Percentiles rank a stretch among this genome's conserved stretches.
Conservation (phyloP, 805 yeast genomes). For the Yamadazyma ubonensis region DNA sequence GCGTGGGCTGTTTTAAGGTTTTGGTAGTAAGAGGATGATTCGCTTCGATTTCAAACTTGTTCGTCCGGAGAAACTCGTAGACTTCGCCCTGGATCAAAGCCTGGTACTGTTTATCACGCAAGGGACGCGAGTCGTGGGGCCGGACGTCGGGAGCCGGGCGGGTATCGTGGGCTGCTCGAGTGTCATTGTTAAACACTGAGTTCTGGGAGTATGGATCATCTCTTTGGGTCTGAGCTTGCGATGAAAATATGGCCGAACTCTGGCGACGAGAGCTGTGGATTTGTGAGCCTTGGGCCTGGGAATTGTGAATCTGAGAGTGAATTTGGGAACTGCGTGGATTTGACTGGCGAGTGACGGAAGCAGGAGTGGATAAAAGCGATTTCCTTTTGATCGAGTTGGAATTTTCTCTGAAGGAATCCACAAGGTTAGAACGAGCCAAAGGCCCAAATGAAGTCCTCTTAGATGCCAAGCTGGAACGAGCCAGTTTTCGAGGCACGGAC, state of each 20-base stretch:
- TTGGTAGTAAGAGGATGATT: slow-evolving; percentile 65
- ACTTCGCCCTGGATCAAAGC: slow-evolving; percentile 63
- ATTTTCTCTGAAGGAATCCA: background rate
- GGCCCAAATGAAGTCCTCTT: slow-evolving; percentile 10
- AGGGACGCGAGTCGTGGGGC: slow-evolving; percentile 47
- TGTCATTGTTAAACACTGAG: slow-evolving; percentile 6
- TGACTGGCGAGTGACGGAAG: slow-evolving; percentile 4
- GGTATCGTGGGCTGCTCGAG: too few relatives aligned
- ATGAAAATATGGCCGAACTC: background rate
- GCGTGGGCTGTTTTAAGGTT: slow-evolving; percentile 76
- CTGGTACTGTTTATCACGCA: slow-evolving; percentile 72
- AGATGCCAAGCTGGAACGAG: slow-evolving; percentile 14
- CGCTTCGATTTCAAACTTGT: slow-evolving; percentile 73
- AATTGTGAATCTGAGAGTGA: too few relatives aligned
- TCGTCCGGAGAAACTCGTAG: slow-evolving; percentile 57
- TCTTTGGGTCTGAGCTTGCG: background rate
- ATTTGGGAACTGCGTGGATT: slow-evolving; percentile 1
- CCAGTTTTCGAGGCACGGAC: slow-evolving; percentile 4
- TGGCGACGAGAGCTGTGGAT: slow-evolving; percentile 1
- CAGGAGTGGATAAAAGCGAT: slow-evolving; percentile 15
- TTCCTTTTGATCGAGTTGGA: slow-evolving; percentile 8
- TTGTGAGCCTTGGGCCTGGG: background rate
- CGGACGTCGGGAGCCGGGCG: too few relatives aligned
- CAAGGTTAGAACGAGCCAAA: background rate
- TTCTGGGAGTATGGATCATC: slow-evolving; percentile 8